These are phyloP conservation scores for Mycena venus DNA, from an alignment of 768 basidiomycete genomes.

Conservation along the genomic window DNA sequence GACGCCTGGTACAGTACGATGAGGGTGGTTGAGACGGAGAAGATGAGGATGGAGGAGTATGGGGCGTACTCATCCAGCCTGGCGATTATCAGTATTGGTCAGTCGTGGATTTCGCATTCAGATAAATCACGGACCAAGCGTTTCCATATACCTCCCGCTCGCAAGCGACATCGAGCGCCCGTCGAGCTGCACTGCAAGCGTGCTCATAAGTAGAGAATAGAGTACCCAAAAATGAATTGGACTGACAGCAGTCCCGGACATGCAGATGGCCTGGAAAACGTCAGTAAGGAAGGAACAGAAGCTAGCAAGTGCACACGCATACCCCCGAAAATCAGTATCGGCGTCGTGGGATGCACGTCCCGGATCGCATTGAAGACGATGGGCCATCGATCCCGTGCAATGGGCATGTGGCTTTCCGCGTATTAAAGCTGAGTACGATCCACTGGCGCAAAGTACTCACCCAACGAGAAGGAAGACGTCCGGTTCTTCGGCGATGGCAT, in stretches of 20 bases:
- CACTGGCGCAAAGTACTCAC: not conserved
- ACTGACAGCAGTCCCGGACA: conserved; percentile 82
- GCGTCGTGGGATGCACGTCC: conserved; percentile 75
- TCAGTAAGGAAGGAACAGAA: not conserved
- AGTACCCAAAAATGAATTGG: not conserved
- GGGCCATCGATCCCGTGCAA: conserved; percentile 78
- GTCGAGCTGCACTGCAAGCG: conserved; percentile 69
- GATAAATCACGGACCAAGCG: conserved; percentile 68
- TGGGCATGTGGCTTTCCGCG: conserved; percentile 77
- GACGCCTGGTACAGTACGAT: conserved; percentile 12
- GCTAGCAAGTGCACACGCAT: not conserved
- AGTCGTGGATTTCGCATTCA: not conserved
- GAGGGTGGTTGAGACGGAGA: not conserved
- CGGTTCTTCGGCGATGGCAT: conserved; percentile 86
- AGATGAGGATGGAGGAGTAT: no score
- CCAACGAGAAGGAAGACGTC: conserved; percentile 85
- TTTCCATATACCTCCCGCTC: conserved; percentile 95
- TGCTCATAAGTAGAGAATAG: not conserved
- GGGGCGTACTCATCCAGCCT: conserved; percentile 75
- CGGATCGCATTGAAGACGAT: conserved; percentile 82
- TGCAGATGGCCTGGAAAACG: conserved; percentile 70
- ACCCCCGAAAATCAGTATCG: conserved; percentile 84
- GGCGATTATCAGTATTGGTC: not conserved
- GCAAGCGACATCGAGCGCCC: conserved; percentile 82
- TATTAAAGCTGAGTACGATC: not conserved